Percentiles rank a stretch among this genome's conserved stretches.
Conservation (phyloP, 2,329 filamentous ascomycete genomes). For the Dichotomopilus funicola region DNA sequence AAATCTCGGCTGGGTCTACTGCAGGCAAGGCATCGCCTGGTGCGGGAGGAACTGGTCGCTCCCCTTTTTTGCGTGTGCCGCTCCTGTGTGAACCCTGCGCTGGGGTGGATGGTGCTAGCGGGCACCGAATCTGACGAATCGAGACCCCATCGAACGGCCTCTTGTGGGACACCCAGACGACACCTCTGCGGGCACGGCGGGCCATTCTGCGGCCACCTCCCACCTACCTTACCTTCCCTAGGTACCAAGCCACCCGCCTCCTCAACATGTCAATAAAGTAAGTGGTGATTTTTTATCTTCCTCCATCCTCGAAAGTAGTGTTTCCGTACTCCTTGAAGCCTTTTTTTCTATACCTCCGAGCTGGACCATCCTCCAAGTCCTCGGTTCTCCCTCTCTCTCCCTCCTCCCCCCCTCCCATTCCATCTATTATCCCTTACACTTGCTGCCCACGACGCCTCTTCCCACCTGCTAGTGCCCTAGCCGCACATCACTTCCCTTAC, state of each 20-base stretch:
- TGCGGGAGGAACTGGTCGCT: conserved; percentile 26
- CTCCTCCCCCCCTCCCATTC: not conserved
- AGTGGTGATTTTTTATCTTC: conserved; percentile 17
- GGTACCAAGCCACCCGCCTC: conserved; percentile 18
- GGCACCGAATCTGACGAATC: conserved; percentile 28
- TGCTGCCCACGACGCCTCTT: conserved; percentile 13
- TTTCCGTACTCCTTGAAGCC: no score
- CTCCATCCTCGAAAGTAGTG: no score
- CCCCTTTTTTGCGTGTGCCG: conserved; percentile 9
- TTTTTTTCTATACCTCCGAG: no score
- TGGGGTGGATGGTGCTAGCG: conserved; percentile 23
- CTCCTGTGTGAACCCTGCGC: conserved; percentile 25
- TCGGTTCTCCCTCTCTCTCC: conserved; percentile 8
- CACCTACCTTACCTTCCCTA: conserved; percentile 2
- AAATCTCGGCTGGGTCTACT: conserved; percentile 29
- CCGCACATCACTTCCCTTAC: conserved; percentile 7
- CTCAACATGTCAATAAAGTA: conserved; percentile 37
- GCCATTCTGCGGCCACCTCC: conserved; percentile 24
- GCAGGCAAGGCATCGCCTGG: conserved; percentile 28
- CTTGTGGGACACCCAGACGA: conserved; percentile 23
- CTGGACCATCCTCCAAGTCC: no score
- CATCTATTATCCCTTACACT: not conserved
- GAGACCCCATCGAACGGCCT: conserved; percentile 27
- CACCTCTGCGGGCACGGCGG: conserved; percentile 17
- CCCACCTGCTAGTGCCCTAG: conserved; percentile 11